A percentile compares a stretch with the other conserved stretches of the same genome.
Conservation (phyloP, 805 yeast species). For the Metschnikowia lachancei region DNA sequence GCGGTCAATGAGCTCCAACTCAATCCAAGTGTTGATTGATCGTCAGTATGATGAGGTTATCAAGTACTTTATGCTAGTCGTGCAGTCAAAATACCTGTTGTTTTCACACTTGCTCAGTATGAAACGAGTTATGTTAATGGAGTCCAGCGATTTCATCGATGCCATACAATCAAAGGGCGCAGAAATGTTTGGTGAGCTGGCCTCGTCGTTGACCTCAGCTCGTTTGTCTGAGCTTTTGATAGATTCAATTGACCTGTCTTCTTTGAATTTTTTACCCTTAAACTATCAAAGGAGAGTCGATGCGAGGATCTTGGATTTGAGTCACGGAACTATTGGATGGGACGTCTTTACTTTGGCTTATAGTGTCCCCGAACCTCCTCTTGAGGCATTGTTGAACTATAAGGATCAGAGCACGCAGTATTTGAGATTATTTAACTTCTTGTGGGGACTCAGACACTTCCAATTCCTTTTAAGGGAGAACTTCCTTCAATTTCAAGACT, state of each 20-base stretch:
- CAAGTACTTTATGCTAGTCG: conserved; percentile 46
- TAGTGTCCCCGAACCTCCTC: conserved; percentile 52
- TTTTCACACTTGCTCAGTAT: conserved; percentile 57
- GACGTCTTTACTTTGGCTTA: conserved; percentile 89
- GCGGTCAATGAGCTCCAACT: conserved; percentile 32
- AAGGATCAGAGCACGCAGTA: conserved; percentile 46
- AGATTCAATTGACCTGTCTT: conserved; percentile 58
- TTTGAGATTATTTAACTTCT: conserved; percentile 75
- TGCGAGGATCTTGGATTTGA: conserved; percentile 74
- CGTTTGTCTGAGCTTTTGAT: conserved; percentile 62
- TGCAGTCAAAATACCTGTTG: conserved; percentile 49
- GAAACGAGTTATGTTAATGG: conserved; percentile 65
- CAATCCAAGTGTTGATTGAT: conserved; percentile 33
- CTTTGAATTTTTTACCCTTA: conserved; percentile 39
- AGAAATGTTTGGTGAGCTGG: conserved; percentile 54
- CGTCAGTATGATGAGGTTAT: conserved; percentile 53
- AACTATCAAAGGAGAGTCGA: conserved; percentile 58
- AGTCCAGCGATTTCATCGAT: conserved; percentile 81
- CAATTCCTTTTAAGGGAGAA: conserved; percentile 46
- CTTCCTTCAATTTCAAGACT: conserved; percentile 27
- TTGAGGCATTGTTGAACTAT: conserved; percentile 39
- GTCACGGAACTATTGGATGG: conserved; percentile 80
- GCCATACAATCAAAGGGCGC: conserved; percentile 55
- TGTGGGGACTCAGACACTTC: conserved; percentile 75
- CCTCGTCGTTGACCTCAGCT: conserved; percentile 60